A percentile compares a stretch with the other conserved stretches of the same genome.
phyloP scores from a whole-genome alignment of 352 stramenopile genomes.

The Pythium dissotocum region DNA sequence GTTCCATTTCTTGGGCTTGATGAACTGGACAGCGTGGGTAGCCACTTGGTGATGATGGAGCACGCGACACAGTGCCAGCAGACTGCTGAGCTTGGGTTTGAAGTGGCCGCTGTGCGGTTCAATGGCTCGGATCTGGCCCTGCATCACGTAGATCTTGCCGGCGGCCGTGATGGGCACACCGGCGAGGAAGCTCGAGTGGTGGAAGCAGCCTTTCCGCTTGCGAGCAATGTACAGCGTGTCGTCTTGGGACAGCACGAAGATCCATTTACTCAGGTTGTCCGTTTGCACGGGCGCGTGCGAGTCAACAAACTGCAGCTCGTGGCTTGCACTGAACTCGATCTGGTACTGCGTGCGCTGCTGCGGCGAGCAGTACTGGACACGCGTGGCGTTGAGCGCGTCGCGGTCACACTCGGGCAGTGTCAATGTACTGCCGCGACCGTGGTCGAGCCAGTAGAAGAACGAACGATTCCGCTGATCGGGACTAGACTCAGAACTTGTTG shows the following conservation, averaged over 20 bases:
- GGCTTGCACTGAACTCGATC: slow-evolving; percentile 34
- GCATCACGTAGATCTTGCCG: slow-evolving; percentile 63
- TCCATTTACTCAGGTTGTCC: slow-evolving; percentile 70
- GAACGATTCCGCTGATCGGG: slow-evolving; percentile 28
- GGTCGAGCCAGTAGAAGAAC: slow-evolving; percentile 78
- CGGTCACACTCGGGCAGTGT: slow-evolving; percentile 61
- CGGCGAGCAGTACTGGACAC: slow-evolving; percentile 55
- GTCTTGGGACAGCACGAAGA: slow-evolving; percentile 59
- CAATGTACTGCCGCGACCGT: slow-evolving; percentile 43
- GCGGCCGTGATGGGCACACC: slow-evolving; percentile 61
- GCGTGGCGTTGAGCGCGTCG: slow-evolving; percentile 38
- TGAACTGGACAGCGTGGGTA: slow-evolving; percentile 45
- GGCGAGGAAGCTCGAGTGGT: slow-evolving; percentile 79
- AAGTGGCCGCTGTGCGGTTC: slow-evolving; percentile 80
- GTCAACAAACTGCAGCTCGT: slow-evolving; percentile 37
- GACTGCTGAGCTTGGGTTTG: slow-evolving; percentile 55
- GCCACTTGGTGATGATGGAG: slow-evolving; percentile 42
- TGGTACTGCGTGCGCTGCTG: slow-evolving; percentile 46
- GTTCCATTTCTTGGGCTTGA: slow-evolving; percentile 71
- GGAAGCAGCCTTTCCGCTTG: slow-evolving; percentile 74
- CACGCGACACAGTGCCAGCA: slow-evolving; percentile 45
- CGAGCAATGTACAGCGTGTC: slow-evolving; percentile 55
- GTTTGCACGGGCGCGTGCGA: slow-evolving; percentile 48
- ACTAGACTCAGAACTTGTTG: background rate
- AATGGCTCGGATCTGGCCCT: slow-evolving; percentile 57